Base-by-base conservation (phyloP, 805 yeast genomes). In the Pichia kluyveri region DNA sequence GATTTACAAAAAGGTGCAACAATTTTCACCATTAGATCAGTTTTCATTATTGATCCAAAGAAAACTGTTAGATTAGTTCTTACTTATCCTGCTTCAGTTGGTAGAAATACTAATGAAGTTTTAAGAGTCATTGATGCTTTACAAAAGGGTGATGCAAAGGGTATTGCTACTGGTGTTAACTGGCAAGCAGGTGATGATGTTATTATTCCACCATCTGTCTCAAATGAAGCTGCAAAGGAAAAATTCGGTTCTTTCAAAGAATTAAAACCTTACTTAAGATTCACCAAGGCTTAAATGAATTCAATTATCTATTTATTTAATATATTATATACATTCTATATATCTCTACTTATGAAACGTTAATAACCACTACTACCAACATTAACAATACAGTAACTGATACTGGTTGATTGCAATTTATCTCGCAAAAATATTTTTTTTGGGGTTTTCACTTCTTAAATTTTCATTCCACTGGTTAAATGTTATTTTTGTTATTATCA, bases 101-200 rank as follows among this genome's bases (percentile, higher is more conserved):
- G 97, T 66, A 85, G 97, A 77, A 89, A 90, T 81, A 78, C 96
- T 53, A 78, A 86, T 50, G 97, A 89, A 75, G 91, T 89, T 37
- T 75, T 90, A 68, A 84, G 97, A 72, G 95, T 85, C 49, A 71
- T 89, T 55, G 96, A 87, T 66, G 85, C 96, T 47, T 73, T 89
- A 66, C 96, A 88, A 73, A 72, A 80, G 54, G 86, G 88, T 59
- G 96, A 90, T 69, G 75, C 77, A 63, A 72, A 79, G 69, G 86
- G 91, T 61, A 77, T 89, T 56, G 93, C 86, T 52, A 89, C 96
- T 41, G 96, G 96, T 51, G 85, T 86, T 63, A 80, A 90, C 78
- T 89, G 97, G 97, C 75, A 73, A 50, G 81, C 76, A 47, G 96
- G 96, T 56, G 79, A 86, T 60, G 96, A 89, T 65, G 96, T 90